A percentile compares a stretch with the other conserved stretches of the same genome.
Evolutionary conservation across 192 early-diverging fungal genomes (phyloP).

Genomic region (Pecoramyces ruminantium): DNA sequence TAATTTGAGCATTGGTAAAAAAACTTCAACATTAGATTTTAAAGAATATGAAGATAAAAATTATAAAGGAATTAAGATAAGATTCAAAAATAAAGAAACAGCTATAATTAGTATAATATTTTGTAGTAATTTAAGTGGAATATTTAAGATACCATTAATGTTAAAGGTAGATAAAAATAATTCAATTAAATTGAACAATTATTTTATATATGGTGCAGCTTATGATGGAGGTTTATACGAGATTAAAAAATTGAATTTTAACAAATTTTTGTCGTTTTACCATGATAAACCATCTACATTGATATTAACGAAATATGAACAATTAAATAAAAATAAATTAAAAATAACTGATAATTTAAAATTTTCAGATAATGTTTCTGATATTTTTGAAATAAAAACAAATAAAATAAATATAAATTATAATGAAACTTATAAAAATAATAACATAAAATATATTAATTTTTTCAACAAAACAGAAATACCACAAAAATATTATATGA

Average conservation of each 20-base stretch:
- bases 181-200: neutral
- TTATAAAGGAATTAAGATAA: neutral
- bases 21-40: neutral
- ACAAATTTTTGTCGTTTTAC: neutral
- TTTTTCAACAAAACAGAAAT: neutral
- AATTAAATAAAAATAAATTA: neutral
- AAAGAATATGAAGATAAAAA: neutral
- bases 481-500: neutral
- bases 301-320: neutral
- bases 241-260: neutral
- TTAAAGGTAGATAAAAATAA: neutral
- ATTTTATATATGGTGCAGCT: neutral
- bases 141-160: neutral
- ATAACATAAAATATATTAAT: neutral
- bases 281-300: neutral
- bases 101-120: neutral
- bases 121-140: neutral
- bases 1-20: neutral
- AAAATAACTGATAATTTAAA: neutral
- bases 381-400: neutral
- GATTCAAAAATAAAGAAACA: neutral
- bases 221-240: neutral
- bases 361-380: neutral
- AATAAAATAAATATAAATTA: neutral
- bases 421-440: neutral